A percentile compares a stretch with the other conserved stretches of the same genome.
Conservation (phyloP, 352 stramenopile species). For the Globisporangium irregulare region DNA sequence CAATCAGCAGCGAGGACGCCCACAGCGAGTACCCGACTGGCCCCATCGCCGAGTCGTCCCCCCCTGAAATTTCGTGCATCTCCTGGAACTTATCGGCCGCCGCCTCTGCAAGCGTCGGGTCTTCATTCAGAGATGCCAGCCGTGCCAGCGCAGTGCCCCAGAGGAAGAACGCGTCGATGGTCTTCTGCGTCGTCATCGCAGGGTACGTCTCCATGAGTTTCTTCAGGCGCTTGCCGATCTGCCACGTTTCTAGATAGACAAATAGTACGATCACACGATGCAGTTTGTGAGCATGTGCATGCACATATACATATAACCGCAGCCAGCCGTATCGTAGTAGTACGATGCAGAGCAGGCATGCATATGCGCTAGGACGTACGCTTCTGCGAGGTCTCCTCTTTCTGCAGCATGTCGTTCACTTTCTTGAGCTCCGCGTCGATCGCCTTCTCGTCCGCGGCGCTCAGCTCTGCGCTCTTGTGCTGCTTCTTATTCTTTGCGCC, state of each 20-base stretch:
- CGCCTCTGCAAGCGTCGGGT: conserved; percentile 65
- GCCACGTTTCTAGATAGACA: conserved; percentile 65
- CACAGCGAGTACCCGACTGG: conserved; percentile 78
- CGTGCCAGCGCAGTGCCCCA: conserved; percentile 77
- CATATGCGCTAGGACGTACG: conserved; percentile 19
- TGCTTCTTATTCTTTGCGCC: conserved; percentile 12
- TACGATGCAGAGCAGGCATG: background rate
- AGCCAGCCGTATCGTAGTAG: background rate
- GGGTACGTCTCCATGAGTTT: conserved; percentile 65
- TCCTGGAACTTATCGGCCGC: conserved; percentile 83
- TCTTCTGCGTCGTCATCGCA: conserved; percentile 43
- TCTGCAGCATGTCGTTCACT: conserved; percentile 59
- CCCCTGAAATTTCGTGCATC: conserved; percentile 50
- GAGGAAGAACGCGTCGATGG: conserved; percentile 75
- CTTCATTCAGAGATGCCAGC: conserved; percentile 71
- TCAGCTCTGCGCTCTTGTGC: conserved; percentile 2
- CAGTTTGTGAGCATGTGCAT: background rate
- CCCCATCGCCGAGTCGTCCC: conserved; percentile 59
- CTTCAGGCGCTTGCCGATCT: conserved; percentile 85
- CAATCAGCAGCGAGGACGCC: conserved; percentile 71
- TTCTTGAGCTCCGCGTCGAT: conserved; percentile 37
- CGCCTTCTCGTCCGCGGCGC: conserved; percentile 8
- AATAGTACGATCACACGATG: background rate
- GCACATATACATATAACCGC: background rate
- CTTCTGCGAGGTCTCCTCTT: conserved; percentile 64